phyloP scores from a whole-genome alignment of 1,139 yeast species.

The Kodamaea plutei region DNA sequence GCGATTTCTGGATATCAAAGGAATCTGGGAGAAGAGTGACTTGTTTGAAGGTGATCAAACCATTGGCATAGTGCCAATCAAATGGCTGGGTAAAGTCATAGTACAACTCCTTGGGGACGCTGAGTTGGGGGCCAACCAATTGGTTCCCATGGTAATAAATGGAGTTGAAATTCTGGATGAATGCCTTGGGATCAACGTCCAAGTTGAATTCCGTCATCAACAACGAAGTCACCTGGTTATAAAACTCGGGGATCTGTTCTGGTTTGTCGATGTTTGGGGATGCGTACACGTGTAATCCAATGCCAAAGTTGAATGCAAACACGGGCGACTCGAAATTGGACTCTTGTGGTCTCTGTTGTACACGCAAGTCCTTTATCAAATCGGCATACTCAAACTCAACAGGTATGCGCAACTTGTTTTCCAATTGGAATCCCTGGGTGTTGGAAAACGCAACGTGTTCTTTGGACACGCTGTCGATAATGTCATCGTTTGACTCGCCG shows the following conservation, averaged over 20 bases:
- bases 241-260: slow-evolving; percentile 18
- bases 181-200: slow-evolving; percentile 10
- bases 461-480: slow-evolving; percentile 14
- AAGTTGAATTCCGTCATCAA: slow-evolving; percentile 16
- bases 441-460: slow-evolving; percentile 9
- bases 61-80: slow-evolving; percentile 4
- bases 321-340: slow-evolving; percentile 10
- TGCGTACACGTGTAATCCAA: slow-evolving; percentile 27
- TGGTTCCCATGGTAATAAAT: slow-evolving; percentile 6
- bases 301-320: slow-evolving; percentile 23
- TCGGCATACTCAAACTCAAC: slow-evolving; percentile 2
- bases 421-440: slow-evolving; percentile 17
- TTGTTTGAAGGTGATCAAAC: slow-evolving; percentile 7
- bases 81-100: slow-evolving; percentile 1
- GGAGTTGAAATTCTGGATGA: slow-evolving; percentile 8
- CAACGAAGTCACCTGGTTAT: slow-evolving; percentile 17
- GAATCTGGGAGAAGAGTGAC: slow-evolving; percentile 1
- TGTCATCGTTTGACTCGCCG: slow-evolving; percentile 21
- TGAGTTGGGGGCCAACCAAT: background rate
- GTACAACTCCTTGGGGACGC: slow-evolving; percentile 1
- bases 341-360: slow-evolving; percentile 16
- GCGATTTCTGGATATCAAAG: slow-evolving; percentile 4
- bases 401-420: slow-evolving; percentile 16
- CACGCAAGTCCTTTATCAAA: slow-evolving; percentile 18
- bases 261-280: slow-evolving; percentile 16